These are phyloP conservation scores for Fusarium sacchari DNA, from an alignment of 2,329 filamentous ascomycete species.

Conservation along the genomic window DNA sequence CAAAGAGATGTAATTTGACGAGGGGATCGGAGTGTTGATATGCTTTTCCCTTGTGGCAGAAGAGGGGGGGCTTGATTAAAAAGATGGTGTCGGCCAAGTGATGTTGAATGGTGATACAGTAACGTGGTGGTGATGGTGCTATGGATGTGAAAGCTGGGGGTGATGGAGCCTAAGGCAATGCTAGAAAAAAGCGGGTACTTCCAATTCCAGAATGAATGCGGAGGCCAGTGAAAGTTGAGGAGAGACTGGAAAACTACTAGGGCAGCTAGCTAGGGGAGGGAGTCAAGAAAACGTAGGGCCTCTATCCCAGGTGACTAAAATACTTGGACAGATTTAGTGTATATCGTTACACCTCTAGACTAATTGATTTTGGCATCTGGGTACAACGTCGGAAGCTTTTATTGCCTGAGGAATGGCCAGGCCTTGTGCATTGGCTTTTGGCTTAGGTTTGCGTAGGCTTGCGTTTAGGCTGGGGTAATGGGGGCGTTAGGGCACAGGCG, in stretches of 20 bases:
- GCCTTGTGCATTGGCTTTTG: background rate
- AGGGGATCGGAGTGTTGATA: conserved; percentile 36
- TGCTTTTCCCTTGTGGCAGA: conserved; percentile 30
- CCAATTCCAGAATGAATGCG: conserved; percentile 16
- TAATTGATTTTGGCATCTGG: background rate
- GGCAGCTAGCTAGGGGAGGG: background rate
- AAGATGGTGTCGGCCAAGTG: conserved; percentile 38
- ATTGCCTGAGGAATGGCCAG: background rate
- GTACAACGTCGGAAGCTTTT: background rate
- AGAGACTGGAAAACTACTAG: background rate
- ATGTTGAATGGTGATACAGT: conserved; percentile 18
- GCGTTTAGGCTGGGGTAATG: conserved; percentile 5
- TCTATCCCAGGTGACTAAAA: background rate
- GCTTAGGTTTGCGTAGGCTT: background rate
- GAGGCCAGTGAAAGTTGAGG: conserved; percentile 6
- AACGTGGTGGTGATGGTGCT: conserved; percentile 8
- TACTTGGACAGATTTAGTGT: background rate
- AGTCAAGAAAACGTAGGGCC: background rate
- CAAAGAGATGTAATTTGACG: conserved; percentile 7
- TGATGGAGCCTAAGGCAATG: conserved; percentile 19
- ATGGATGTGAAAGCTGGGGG: conserved; percentile 1
- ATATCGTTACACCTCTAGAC: no score
- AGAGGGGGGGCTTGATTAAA: conserved; percentile 11
- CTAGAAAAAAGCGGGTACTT: background rate
- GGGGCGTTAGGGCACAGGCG: conserved; percentile 12